A percentile compares a stretch with the other conserved stretches of the same genome.
phyloP scores from a whole-genome alignment of 2,329 filamentous ascomycete species.

The Arthroderma uncinatum region DNA sequence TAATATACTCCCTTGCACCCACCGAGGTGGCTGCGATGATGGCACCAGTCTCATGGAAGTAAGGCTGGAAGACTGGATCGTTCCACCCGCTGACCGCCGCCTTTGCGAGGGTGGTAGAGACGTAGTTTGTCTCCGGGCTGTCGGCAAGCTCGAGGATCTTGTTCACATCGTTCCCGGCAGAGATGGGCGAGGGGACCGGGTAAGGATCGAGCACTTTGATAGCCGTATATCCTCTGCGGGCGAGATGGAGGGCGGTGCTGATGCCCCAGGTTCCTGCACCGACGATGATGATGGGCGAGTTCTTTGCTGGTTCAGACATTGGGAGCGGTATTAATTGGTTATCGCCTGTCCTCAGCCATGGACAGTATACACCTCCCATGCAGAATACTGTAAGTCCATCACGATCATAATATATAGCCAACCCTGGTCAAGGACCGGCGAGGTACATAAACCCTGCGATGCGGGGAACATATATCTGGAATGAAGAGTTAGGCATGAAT shows the following conservation, averaged over 20 bases:
- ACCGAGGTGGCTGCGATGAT: not conserved
- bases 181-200: slow-evolving; percentile 13
- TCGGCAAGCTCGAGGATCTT: not conserved
- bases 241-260: slow-evolving; percentile 36
- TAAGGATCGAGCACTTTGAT: slow-evolving; percentile 43
- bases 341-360: not conserved
- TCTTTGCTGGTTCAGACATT: slow-evolving; percentile 5
- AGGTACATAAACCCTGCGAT: not conserved
- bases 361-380: not conserved
- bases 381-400: not conserved
- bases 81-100: not conserved
- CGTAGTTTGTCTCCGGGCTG: not conserved
- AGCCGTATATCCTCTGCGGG: slow-evolving; percentile 36
- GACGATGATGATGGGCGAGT: slow-evolving; percentile 29
- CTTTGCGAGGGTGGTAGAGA: not conserved
- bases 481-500: not conserved
- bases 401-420: not conserved
- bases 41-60: not conserved
- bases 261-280: slow-evolving; percentile 36
- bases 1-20: not conserved
- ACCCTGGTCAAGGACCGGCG: not conserved
- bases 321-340: not conserved
- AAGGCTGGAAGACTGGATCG: not conserved
- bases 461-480: not conserved
- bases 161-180: not conserved